Evolutionary conservation across 2,329 filamentous ascomycete genomes (phyloP).

Genomic region (Dactylonectria macrodidyma): DNA sequence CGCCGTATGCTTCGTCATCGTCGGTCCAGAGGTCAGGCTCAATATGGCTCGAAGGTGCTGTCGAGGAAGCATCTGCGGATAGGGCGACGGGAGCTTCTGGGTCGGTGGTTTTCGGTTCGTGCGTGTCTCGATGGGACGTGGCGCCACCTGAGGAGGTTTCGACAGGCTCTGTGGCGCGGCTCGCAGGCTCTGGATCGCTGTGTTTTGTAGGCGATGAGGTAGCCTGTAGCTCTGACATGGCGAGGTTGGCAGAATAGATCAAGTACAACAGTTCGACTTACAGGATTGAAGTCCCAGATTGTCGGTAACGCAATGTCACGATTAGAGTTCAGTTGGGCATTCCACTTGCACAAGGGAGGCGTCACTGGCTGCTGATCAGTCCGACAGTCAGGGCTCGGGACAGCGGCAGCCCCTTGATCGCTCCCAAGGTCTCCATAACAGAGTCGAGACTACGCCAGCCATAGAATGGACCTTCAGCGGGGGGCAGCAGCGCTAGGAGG

Average conservation of each 20-base stretch:
- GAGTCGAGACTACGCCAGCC: too few relatives aligned
- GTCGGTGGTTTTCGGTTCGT: background rate
- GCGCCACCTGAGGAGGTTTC: slow-evolving; percentile 4
- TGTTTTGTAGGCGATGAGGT: background rate
- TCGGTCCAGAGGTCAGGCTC: slow-evolving; percentile 39
- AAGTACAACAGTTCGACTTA: background rate
- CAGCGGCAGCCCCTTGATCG: too few relatives aligned
- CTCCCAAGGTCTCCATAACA: too few relatives aligned
- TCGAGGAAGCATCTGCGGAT: background rate
- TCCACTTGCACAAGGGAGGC: background rate
- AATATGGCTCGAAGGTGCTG: slow-evolving; percentile 29
- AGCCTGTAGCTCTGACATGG: slow-evolving; percentile 9
- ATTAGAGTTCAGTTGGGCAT: slow-evolving; percentile 1
- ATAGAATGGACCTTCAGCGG: background rate
- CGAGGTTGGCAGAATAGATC: background rate
- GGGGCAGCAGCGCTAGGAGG: background rate
- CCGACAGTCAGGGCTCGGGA: background rate
- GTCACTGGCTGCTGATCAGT: background rate
- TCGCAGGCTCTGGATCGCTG: background rate
- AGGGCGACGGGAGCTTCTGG: background rate
- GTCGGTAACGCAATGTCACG: background rate
- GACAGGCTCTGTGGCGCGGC: background rate
- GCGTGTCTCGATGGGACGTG: slow-evolving; percentile 18
- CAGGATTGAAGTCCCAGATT: background rate
- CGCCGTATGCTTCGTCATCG: slow-evolving; percentile 48